Percentiles rank a stretch among this genome's conserved stretches.
These are phyloP conservation scores for Aegilops umbellulata DNA, from an alignment of 176 grass and related monocot species.

Conservation along the genomic window DNA sequence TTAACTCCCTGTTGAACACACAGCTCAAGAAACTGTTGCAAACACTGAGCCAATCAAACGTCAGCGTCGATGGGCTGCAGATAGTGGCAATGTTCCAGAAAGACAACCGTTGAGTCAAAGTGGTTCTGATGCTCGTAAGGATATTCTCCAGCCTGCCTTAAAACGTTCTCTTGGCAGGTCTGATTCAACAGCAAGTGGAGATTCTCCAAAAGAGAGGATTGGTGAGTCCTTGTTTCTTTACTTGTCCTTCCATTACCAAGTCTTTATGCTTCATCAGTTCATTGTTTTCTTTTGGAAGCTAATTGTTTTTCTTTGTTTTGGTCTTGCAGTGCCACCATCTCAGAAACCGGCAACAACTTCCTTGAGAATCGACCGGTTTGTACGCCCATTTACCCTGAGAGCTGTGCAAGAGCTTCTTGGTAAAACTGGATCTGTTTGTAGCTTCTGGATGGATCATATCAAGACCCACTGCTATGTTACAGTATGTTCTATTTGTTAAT, in stretches of 20 bases:
- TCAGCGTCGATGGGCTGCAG: constrained; percentile 77
- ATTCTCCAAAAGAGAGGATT: constrained; percentile 74
- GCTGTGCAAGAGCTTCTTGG: constrained; percentile 95
- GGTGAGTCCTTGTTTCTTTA: constrained; percentile 44
- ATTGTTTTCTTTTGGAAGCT: constrained; percentile 11
- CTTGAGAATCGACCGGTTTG: constrained; percentile 87
- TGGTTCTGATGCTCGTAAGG: constrained; percentile 55
- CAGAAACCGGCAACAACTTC: constrained; percentile 81
- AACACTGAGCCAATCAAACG: constrained; percentile 71
- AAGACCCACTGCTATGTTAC: constrained; percentile 99
- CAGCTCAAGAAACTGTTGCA: constrained; percentile 59
- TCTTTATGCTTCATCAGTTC: constrained; percentile 1
- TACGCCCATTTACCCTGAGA: constrained; percentile 94
- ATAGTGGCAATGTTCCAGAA: constrained; percentile 61
- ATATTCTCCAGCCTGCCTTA: constrained; percentile 47
- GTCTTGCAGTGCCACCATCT: constrained; percentile 65
- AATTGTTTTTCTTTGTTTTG: background rate
- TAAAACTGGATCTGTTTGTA: constrained; percentile 85
- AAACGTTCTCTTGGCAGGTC: constrained; percentile 65
- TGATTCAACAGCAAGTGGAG: constrained; percentile 65
- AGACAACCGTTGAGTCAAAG: constrained; percentile 42
- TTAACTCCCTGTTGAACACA: constrained; percentile 23
- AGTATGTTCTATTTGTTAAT: constrained; percentile 52
- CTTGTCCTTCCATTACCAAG: background rate
- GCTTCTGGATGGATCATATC: constrained; percentile 99